Conservation (phyloP, 2,329 filamentous ascomycete species). For the Penicillium sclerotiorum region DNA sequence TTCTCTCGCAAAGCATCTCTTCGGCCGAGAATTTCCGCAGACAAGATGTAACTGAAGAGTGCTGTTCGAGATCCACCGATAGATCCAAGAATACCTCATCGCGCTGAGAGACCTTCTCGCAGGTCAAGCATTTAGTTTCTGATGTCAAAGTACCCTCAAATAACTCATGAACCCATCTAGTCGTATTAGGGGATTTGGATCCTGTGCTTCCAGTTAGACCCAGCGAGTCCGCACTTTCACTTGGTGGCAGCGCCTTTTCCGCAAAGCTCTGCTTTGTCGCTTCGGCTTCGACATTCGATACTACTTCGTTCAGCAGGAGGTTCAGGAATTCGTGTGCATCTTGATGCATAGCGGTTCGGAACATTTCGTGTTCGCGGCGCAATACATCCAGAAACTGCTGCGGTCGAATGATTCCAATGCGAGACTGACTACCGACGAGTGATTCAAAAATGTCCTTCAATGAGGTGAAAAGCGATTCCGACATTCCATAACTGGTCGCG, state of each 20-base stretch:
- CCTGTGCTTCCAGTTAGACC: conserved; percentile 54
- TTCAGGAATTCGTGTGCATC: conserved; percentile 98
- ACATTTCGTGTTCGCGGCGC: conserved; percentile 94
- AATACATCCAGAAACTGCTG: conserved; percentile 92
- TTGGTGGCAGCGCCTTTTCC: conserved; percentile 55
- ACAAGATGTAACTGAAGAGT: conserved; percentile 95
- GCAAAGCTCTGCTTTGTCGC: conserved; percentile 49
- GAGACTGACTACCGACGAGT: conserved; percentile 75
- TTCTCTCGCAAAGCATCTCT: conserved; percentile 96
- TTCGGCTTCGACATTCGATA: conserved; percentile 89
- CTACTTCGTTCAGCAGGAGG: conserved; percentile 90
- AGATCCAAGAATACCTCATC: conserved; percentile 96
- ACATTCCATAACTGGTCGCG: conserved; percentile 80
- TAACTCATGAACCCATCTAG: conserved; percentile 93
- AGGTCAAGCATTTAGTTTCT: conserved; percentile 94
- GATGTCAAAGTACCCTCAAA: conserved; percentile 95
- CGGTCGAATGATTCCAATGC: conserved; percentile 88
- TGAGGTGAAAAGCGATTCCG: conserved; percentile 90
- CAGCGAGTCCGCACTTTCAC: conserved; percentile 48
- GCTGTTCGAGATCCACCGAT: conserved; percentile 92
- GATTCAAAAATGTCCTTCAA: conserved; percentile 96
- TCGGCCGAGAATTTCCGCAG: conserved; percentile 95
- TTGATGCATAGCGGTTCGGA: conserved; percentile 95
- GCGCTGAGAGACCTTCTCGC: conserved; percentile 90
- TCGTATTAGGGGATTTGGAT: conserved; percentile 64